Evolutionary conservation across 352 stramenopile species (phyloP).

Genomic region (Pythium graminicola): DNA sequence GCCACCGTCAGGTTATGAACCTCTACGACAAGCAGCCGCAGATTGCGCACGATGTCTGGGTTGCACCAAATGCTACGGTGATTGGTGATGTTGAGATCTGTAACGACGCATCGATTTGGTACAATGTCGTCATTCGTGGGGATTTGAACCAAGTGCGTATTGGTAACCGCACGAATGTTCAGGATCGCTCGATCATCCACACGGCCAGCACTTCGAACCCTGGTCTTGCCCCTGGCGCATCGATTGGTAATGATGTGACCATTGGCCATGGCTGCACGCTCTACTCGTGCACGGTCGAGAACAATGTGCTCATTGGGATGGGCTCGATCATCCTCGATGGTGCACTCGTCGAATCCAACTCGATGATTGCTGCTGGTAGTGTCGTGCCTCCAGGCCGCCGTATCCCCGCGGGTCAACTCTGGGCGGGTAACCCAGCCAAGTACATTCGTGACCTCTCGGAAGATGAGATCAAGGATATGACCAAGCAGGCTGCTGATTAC

Average conservation of each 20-base stretch:
- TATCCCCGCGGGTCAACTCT: conserved; percentile 91
- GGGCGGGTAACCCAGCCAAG: conserved; percentile 95
- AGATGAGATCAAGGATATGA: conserved; percentile 88
- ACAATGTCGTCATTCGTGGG: conserved; percentile 94
- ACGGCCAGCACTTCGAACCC: conserved; percentile 79
- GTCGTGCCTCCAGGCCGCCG: conserved; percentile 86
- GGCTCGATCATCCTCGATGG: conserved; percentile 92
- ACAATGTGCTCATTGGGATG: conserved; percentile 96
- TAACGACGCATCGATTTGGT: conserved; percentile 93
- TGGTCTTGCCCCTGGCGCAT: conserved; percentile 74
- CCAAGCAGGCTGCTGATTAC: conserved; percentile 83
- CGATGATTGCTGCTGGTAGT: conserved; percentile 93
- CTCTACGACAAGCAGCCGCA: conserved; percentile 90
- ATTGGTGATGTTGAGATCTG: conserved; percentile 95
- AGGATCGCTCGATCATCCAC: conserved; percentile 94
- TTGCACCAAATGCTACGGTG: conserved; percentile 95
- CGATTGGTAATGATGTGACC: conserved; percentile 95
- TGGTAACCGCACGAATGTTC: conserved; percentile 95
- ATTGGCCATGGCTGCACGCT: conserved; percentile 94
- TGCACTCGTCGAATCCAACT: conserved; percentile 89
- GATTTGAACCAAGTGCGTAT: conserved; percentile 92
- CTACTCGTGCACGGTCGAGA: conserved; percentile 94
- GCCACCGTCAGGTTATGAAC: conserved; percentile 91
- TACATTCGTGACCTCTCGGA: conserved; percentile 91
- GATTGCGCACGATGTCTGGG: conserved; percentile 89